These are phyloP conservation scores for Melampsora americana DNA, from an alignment of 1,284 basidiomycete species.

Conservation along the genomic window DNA sequence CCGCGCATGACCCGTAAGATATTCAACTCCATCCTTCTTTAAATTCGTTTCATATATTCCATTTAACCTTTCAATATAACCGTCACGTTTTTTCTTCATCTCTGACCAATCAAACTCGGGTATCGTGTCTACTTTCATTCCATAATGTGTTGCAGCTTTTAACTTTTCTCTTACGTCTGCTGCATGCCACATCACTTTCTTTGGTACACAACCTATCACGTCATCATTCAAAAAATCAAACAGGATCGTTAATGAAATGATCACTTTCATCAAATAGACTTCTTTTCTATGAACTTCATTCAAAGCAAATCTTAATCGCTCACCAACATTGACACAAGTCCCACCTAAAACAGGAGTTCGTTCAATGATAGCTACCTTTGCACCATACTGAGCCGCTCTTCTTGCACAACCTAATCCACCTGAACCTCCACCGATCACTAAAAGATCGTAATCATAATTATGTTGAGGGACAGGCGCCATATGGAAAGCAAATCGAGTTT, in stretches of 20 bases:
- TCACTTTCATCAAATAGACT: not conserved
- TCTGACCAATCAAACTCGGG: conserved; percentile 77
- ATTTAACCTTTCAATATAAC: conserved; percentile 86
- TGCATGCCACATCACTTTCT: conserved; percentile 94
- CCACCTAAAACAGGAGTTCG: conserved; percentile 74
- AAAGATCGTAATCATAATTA: conserved; percentile 66
- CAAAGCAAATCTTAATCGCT: conserved; percentile 52
- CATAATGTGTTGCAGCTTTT: conserved; percentile 48
- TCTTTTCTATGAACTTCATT: conserved; percentile 3
- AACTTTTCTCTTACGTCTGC: conserved; percentile 66
- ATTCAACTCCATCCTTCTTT: conserved; percentile 81
- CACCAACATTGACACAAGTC: conserved; percentile 90
- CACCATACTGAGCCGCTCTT: conserved; percentile 83
- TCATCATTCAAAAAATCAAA: not conserved
- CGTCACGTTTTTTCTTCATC: conserved; percentile 91
- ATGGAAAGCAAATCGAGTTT: too few relatives aligned
- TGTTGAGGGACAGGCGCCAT: conserved; percentile 54
- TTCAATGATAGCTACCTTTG: conserved; percentile 88
- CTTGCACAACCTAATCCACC: conserved; percentile 64
- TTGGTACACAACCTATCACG: conserved; percentile 36
- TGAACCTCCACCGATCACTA: conserved; percentile 79
- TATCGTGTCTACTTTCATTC: conserved; percentile 57
- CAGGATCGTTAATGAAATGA: conserved; percentile 1
- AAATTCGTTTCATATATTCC: conserved; percentile 81
- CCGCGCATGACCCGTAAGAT: conserved; percentile 72